Conservation (phyloP, 1,284 basidiomycete species). For the Peniophora sp. region DNA sequence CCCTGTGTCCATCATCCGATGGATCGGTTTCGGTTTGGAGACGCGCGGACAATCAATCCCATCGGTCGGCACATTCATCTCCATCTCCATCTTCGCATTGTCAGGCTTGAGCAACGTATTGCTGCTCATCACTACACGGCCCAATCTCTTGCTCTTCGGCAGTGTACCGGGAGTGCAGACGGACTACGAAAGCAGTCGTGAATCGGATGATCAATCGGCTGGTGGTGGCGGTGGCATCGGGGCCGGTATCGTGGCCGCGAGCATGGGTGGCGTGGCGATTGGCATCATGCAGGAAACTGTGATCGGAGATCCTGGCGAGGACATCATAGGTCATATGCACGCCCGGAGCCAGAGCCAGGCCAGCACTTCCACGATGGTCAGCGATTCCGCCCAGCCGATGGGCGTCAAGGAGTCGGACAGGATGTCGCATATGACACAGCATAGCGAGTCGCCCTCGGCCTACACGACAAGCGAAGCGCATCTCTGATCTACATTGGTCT, state of each 20-base stretch:
- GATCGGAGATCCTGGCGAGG: background rate
- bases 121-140: conserved; percentile 36
- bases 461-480: no score
- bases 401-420: no score
- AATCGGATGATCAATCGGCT: no score
- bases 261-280: background rate
- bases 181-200: background rate
- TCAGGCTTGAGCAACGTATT: conserved; percentile 43
- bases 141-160: conserved; percentile 14
- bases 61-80: conserved; percentile 33
- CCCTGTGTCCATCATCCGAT: conserved; percentile 28
- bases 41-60: conserved; percentile 18
- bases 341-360: no score
- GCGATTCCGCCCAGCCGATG: no score
- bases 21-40: conserved; percentile 26
- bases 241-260: background rate
- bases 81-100: conserved; percentile 33
- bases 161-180: background rate
- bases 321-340: no score
- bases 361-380: no score
- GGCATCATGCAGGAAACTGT: background rate
- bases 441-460: no score
- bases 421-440: no score
- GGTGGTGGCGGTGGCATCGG: no score
- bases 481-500: no score